Conservation (phyloP, 2,329 filamentous ascomycete genomes). For the Sporothrix brunneoviolacea region DNA sequence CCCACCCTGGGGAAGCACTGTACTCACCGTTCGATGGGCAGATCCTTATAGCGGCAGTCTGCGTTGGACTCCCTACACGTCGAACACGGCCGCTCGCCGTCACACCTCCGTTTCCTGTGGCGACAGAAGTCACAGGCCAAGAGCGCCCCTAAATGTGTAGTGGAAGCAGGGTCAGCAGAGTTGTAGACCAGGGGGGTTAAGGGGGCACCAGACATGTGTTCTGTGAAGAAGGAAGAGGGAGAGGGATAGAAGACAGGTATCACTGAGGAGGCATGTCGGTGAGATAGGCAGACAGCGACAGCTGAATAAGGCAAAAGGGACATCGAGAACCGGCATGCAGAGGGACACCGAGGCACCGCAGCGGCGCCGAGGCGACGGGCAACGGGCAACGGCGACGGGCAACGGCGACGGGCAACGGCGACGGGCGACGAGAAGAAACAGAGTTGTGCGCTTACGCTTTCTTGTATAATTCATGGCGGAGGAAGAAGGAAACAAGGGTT, state of each 20-base stretch:
- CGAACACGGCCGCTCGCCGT: constrained; percentile 33
- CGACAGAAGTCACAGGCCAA: constrained; percentile 36
- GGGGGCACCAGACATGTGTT: too few species aligned
- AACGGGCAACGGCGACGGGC: too few species aligned
- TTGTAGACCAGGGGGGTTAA: neutral
- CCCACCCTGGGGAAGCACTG: too few species aligned
- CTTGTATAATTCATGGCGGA: constrained; percentile 30
- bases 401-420: too few species aligned
- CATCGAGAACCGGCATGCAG: too few species aligned
- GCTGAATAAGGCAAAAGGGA: too few species aligned
- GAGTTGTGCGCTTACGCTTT: constrained; percentile 25
- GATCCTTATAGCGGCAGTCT: constrained; percentile 34
- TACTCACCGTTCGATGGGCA: constrained; percentile 24
- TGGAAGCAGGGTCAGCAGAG: neutral
- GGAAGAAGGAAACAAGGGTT: neutral
- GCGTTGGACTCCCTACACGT: constrained; percentile 33
- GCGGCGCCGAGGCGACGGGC: too few species aligned
- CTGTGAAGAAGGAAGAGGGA: neutral
- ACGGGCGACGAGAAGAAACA: neutral
- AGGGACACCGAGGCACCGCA: too few species aligned
- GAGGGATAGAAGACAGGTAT: too few species aligned
- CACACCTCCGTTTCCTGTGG: constrained; percentile 33
- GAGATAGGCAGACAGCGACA: too few species aligned
- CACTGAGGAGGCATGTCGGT: too few species aligned
- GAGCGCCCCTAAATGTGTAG: constrained; percentile 27